Conservation (phyloP, 345 rosid genomes). For the Murraya paniculata region DNA sequence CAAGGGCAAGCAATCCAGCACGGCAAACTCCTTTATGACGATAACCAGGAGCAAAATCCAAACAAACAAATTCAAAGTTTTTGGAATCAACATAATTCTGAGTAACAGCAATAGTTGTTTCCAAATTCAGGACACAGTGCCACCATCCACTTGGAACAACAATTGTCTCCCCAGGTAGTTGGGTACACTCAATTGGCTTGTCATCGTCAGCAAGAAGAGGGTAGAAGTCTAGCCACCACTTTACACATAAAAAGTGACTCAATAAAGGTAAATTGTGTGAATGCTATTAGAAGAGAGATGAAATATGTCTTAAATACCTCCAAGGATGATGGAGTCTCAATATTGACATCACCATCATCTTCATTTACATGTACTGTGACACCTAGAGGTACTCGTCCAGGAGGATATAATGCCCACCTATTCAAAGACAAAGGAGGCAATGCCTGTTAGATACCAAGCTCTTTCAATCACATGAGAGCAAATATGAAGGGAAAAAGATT, state of each 20-base stretch:
- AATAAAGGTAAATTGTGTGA: conserved; percentile 9
- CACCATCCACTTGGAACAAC: conserved; percentile 99
- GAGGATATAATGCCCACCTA: conserved; percentile 99
- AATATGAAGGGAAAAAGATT: neutral
- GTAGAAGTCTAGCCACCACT: conserved; percentile 99
- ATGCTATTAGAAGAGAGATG: conserved; percentile 13
- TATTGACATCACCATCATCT: conserved; percentile 89
- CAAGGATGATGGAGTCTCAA: conserved; percentile 85
- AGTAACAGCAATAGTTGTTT: conserved; percentile 86
- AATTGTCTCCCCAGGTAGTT: conserved; percentile 88
- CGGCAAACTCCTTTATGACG: conserved; percentile 93
- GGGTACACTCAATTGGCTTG: conserved; percentile 92
- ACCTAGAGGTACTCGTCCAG: conserved; percentile 94
- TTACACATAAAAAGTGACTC: conserved; percentile 10
- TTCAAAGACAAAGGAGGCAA: conserved; percentile 19
- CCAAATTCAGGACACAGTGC: conserved; percentile 93
- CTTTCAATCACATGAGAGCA: conserved; percentile 7
- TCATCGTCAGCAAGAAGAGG: conserved; percentile 89
- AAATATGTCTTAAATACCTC: conserved; percentile 51
- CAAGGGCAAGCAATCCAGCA: conserved; percentile 86
- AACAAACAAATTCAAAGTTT: conserved; percentile 82
- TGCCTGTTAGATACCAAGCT: conserved; percentile 14
- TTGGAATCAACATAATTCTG: conserved; percentile 86
- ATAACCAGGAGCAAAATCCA: conserved; percentile 98
- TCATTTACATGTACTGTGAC: conserved; percentile 96